phyloP scores from a whole-genome alignment of 2,329 filamentous ascomycete genomes.

The Fonsecaea pedrosoi region DNA sequence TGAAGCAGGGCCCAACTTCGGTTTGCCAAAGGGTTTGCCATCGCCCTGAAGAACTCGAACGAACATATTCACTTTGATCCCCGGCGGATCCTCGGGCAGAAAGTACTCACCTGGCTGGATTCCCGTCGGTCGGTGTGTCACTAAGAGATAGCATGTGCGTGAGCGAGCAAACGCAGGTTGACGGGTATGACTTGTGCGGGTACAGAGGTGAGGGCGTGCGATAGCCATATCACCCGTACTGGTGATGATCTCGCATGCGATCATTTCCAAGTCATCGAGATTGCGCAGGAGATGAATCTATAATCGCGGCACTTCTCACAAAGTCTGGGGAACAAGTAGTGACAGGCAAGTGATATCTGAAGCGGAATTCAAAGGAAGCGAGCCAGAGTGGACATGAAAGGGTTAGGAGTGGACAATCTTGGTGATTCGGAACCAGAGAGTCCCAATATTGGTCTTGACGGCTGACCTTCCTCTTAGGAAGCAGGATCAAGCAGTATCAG shows the following conservation, averaged over 20 bases:
- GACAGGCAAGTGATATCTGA: not conserved
- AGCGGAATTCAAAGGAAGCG: not conserved
- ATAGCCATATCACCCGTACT: not conserved
- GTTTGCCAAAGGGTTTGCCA: not conserved
- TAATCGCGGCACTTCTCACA: not conserved
- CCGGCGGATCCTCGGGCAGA: not conserved
- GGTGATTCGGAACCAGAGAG: not conserved
- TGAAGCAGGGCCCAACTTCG: slow-evolving; percentile 16
- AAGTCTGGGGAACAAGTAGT: not conserved
- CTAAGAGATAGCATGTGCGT: not conserved
- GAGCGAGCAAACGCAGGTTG: not conserved
- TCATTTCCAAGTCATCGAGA: not conserved
- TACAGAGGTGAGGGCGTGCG: not conserved
- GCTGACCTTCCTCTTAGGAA: too few relatives aligned
- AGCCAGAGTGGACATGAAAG: not conserved
- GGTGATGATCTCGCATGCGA: not conserved
- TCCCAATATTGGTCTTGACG: not conserved
- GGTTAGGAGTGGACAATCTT: not conserved
- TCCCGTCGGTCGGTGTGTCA: not conserved
- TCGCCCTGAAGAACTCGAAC: not conserved
- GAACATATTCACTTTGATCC: not conserved
- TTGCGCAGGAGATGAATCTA: not conserved
- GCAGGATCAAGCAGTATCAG: too few relatives aligned
- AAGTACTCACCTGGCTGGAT: not conserved
- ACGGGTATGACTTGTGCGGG: not conserved